Base-by-base conservation (phyloP, 345 rosid genomes). In the Populus ilicifolia region DNA sequence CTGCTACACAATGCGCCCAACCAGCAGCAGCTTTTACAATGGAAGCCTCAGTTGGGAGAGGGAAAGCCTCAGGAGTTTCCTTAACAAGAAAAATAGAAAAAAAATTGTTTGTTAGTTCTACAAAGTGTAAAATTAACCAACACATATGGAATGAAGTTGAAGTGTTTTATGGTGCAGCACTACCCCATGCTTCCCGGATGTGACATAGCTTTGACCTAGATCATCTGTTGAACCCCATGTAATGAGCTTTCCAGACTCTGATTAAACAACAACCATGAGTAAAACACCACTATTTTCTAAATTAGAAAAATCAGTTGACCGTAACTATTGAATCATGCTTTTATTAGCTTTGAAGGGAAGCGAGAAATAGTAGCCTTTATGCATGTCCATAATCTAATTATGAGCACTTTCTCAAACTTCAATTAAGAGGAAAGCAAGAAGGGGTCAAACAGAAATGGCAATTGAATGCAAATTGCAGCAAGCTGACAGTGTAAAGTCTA, bases 181-280 rank as follows among this genome's bases (percentile, higher is more conserved):
- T 85, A 96, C 98, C 96, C 97, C 97, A 56, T 96, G 99, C 83
- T 94, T 94, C 84, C 99, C 99, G 1, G 99, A 88, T 63, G 98
- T 90, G 44, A 96, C 84, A 67, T 96, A 96, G 93, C 99, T 94
- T 85, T 96, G 99, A 82, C 98, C 99, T 46, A 92, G 84, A 88
- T 96, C 99, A 85, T 92, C 99, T 14, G 98, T 89, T 56, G 98
- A 96, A 50, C 99, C 99, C 99, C 99, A 96, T 16, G 99, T 94
- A 65, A 96, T 90, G 38, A 96, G 97, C 94, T 90, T 94, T 81
- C 99, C 94, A 10, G 92, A 87, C 52, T 91, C 99, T 96, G 89
- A 75, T 83, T 52, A 69, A 74, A 67, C 52, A 71, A 69, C 62
- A 74, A 77, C 36, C 39, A 77, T n/a, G 21, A 72, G 67, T 61